Evolutionary conservation across 2,329 filamentous ascomycete genomes (phyloP), one percentile per base, ranked within the genome.

Genomic region (Ascochyta koolunga): DNA sequence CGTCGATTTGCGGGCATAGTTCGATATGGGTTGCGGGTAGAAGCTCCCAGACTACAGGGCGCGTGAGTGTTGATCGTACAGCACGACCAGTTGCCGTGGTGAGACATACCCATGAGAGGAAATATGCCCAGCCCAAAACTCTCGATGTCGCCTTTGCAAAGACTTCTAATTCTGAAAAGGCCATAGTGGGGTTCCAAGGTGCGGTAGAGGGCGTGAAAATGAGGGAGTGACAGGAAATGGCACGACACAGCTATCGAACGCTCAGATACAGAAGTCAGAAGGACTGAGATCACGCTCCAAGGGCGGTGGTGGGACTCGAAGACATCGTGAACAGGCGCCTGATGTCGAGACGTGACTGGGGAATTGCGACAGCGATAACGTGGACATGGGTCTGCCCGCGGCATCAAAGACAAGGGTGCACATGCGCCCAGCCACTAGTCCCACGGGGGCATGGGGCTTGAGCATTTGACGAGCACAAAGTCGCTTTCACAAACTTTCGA

Each of bases 21-120:
- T 98, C 59, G 91, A 83, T 56, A 96, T 77, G 6, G 89, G 86
- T 72, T 98, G 95, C 1, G 93, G 93, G 74, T 98, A 98, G 78
- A 97, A 98, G 15, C 53, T 56, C 27, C 41, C 53, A 43, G 53
- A 56, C 53, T 51, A 51, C 9, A 36, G 21, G 41, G 25, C 5
- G 25, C 35, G 42, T 56, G 9, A 56, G 47, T 27, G 16, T 22
- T 13, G n/a, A 18, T 38, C 27, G n/a, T 19, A 40, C 36, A 40
- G 31, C 31, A 31, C n/a, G 21, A 21, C 10, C 22, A 24, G 2
- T 15, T 36, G 27, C 29, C n/a, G 21, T 21, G 13, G 15, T n/a
- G 3, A 36, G 15, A 22, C 51, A 8, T 41, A 50, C 51, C 73
- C 73, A 76, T 51, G 59, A 61, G 19, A 76, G 51, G 49, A 76